Evolutionary conservation across 139 green algal species (phyloP).

Genomic region (Dunaliella primolecta): DNA sequence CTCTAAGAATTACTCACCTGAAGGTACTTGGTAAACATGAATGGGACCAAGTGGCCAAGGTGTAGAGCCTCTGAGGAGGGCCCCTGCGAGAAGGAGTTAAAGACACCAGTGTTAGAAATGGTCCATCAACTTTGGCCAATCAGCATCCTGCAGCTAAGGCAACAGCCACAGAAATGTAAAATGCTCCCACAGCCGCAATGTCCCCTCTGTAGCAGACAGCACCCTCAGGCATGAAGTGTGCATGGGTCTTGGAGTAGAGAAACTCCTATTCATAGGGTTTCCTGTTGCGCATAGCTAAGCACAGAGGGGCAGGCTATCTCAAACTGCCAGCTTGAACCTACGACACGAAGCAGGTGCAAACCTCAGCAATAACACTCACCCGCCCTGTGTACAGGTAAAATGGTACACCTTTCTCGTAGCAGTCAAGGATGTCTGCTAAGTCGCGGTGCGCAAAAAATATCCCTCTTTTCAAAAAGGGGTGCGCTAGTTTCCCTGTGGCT

Average conservation of each 20-base stretch:
- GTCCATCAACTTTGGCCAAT: background rate
- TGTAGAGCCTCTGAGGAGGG: constrained; percentile 96
- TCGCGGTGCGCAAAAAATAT: constrained; percentile 96
- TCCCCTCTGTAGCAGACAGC: no score
- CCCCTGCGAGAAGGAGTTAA: constrained; percentile 44
- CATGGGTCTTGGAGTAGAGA: no score
- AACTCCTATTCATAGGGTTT: no score
- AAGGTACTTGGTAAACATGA: constrained; percentile 95
- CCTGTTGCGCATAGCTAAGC: no score
- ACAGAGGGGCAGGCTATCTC: no score
- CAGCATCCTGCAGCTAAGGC: no score
- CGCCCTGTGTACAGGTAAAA: constrained; percentile 98
- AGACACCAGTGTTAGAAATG: background rate
- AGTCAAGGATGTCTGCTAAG: constrained; percentile 83
- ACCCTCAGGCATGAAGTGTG: no score
- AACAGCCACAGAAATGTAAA: no score
- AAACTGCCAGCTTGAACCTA: no score
- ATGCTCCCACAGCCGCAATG: no score
- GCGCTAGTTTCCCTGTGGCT: constrained; percentile 72
- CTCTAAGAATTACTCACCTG: constrained; percentile 47
- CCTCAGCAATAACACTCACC: constrained; percentile 38
- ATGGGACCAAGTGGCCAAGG: constrained; percentile 95
- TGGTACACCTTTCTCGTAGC: constrained; percentile 85
- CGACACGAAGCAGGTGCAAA: no score
- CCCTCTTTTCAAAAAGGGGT: constrained; percentile 90